Conservation (phyloP, 2,329 filamentous ascomycete species). For the Sporothrix variecibatus region DNA sequence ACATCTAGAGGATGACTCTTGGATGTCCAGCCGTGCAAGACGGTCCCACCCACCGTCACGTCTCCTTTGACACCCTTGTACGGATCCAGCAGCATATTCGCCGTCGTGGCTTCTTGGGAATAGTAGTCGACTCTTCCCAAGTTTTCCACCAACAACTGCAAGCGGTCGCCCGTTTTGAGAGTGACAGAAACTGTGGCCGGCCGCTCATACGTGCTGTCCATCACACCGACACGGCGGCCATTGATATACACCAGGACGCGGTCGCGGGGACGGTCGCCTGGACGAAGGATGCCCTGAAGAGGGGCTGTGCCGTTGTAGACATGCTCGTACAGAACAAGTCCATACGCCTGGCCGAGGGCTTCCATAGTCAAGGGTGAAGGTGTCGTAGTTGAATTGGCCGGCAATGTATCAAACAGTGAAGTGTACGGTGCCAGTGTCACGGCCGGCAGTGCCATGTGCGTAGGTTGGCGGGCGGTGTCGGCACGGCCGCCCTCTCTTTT, state of each 20-base stretch:
- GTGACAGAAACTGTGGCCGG: not conserved
- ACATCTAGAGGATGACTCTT: not conserved
- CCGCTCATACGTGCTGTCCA: constrained; percentile 12
- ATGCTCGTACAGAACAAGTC: constrained; percentile 8
- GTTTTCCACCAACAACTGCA: constrained; percentile 8
- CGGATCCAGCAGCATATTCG: not conserved
- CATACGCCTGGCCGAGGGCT: constrained; percentile 11
- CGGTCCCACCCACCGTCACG: not conserved
- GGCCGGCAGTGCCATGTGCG: constrained; percentile 9
- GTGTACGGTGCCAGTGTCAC: not conserved
- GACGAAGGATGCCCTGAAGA: not conserved
- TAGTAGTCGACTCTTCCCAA: constrained; percentile 15
- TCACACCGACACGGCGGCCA: not conserved
- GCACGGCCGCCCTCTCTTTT: not conserved
- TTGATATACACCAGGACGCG: constrained; percentile 12
- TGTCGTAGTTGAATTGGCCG: not conserved
- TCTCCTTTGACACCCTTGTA: constrained; percentile 3
- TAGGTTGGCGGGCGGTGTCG: constrained; percentile 11
- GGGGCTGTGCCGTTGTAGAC: not conserved
- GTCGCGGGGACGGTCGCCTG: constrained; percentile 12
- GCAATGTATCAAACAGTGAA: not conserved
- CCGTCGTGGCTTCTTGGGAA: constrained; percentile 6
- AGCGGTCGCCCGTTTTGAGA: not conserved
- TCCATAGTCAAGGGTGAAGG: not conserved
- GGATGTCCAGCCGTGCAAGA: constrained; percentile 1